Base-by-base conservation (phyloP, 352 stramenopile species). In the Phytophthora constricta region DNA sequence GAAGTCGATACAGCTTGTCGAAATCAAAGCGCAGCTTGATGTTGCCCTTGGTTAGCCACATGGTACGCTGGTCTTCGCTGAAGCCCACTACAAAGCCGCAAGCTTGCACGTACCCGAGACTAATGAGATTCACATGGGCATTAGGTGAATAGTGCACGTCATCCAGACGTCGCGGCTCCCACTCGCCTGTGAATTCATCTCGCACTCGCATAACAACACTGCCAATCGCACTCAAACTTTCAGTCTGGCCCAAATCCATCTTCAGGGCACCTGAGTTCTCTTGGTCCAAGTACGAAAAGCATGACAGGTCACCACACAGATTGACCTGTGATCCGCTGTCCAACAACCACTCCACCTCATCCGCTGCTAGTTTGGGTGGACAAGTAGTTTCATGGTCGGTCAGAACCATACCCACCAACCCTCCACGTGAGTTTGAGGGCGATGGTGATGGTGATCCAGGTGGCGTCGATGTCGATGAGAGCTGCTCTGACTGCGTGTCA, bases 1-100 rank as follows among this genome's bases (percentile, higher is more conserved):
- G 47, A 13, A 68, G n/a, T 9, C 61, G 43, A n/a, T 69, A 65
- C n/a, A 58, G 31, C 53, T 51, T 69, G 31, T 69, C 48, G 17
- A 26, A 54, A 20, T 41, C 58, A 19, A 65, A 65, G 11, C 37
- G 28, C 45, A 69, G 61, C 47, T 63, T 62, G 2, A 52, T 2
- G 5, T 20, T 20, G 23, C 25, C 23, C 10, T 62, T 62, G 37
- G 22, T 22, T 1, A 63, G 53, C 53, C 42, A 69, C 11, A 52
- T 37, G 5, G 19, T 53, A 16, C 26, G 7, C 19, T 62, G 52
- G 7, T 58, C 61, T 1, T 45, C 33, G n/a, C 27, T 65, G 58
- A 65, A 58, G 2, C 7, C 8, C 9, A 66, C 28, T 14, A 13
- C 7, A 28, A 70, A 70, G 2, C 31, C 54, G 14, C 25, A 55